Base-by-base conservation (phyloP, 2,329 filamentous ascomycete genomes). In the Phaeosphaeriaceae sp. region DNA sequence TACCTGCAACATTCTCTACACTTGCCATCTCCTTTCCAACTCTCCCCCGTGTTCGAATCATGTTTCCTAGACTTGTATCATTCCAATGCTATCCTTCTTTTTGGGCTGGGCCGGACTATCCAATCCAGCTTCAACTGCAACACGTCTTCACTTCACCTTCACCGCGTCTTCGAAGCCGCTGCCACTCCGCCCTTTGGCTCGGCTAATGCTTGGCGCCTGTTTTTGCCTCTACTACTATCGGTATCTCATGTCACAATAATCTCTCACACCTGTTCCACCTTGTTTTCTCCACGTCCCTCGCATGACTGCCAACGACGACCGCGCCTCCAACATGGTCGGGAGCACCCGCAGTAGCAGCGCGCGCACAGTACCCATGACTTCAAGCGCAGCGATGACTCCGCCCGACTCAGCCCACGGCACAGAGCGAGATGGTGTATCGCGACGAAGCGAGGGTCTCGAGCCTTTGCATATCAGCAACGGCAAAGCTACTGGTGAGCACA, bases 381-480 rank as follows among this genome's bases (percentile, higher is more conserved):
- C 30, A 3, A 3, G 30, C 3, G 13, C 13, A 13, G 30, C 10
- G 13, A 40, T 40, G 35, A 40, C 13, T n/a, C 35, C 35, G 8
- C 35, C 35, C 3, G 15, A n/a, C 15, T 6, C 17, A 40, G 35
- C 15, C 64, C 15, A 17, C 35, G 17, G 6, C 47, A 28, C 26
- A 28, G 60, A 13, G 1, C 59, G 28, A 5, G 52, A 60, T 11
- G 63, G 63, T 22, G 19, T 42, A 3, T 56, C 54, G 13, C 49
- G 49, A n/a, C 49, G 42, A 21, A 48, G 49, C 15, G 55, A 57
- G 30, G 49, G 22, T 28, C 28, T 57, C 11, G 49, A 52, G 26
- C 46, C 51, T 23, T 35, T 54, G 19, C 32, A 56, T 4, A 17
- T 63, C 2, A 42, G 50, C 1, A 46, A 56, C 0, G 15, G 15